Conservation (phyloP, 306 rosid species). For the Lathyrus tuberosus region DNA sequence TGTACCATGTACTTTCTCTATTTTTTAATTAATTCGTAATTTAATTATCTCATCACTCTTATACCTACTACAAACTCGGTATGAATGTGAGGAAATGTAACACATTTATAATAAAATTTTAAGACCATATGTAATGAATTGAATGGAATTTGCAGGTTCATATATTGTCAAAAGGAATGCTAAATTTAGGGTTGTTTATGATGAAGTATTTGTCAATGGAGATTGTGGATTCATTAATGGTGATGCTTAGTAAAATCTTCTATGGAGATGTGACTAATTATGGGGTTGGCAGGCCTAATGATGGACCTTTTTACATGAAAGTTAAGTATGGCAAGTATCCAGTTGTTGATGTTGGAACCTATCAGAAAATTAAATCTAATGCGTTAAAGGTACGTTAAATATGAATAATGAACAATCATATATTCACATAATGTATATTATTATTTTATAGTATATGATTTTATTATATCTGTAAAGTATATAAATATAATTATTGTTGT, state of each 20-base stretch:
- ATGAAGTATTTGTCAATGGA: conserved; percentile 50
- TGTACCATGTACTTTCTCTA: too few relatives aligned
- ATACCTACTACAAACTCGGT: too few relatives aligned
- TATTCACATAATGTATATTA: too few relatives aligned
- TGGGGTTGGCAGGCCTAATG: conserved; percentile 60
- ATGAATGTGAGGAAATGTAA: too few relatives aligned
- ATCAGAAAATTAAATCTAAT: conserved; percentile 51
- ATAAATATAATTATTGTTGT: conserved; percentile 5
- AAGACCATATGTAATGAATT: background rate
- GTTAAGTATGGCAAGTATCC: conserved; percentile 72
- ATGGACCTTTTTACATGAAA: conserved; percentile 76
- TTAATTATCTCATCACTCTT: too few relatives aligned
- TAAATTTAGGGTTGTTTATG: conserved; percentile 47
- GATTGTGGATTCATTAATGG: conserved; percentile 57
- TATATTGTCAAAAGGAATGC: conserved; percentile 56
- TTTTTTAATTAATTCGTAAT: too few relatives aligned
- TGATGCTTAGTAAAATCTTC: conserved; percentile 50
- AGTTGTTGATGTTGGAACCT: conserved; percentile 54
- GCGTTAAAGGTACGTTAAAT: conserved; percentile 57
- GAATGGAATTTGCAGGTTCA: conserved; percentile 51
- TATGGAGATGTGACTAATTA: conserved; percentile 58
- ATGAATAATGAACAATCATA: background rate
- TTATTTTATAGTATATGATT: background rate
- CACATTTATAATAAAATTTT: background rate
- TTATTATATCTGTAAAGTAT: background rate